Percentiles rank a stretch among this genome's conserved stretches.
phyloP scores from a whole-genome alignment of 345 rosid species.

The Ceriops tagal region DNA sequence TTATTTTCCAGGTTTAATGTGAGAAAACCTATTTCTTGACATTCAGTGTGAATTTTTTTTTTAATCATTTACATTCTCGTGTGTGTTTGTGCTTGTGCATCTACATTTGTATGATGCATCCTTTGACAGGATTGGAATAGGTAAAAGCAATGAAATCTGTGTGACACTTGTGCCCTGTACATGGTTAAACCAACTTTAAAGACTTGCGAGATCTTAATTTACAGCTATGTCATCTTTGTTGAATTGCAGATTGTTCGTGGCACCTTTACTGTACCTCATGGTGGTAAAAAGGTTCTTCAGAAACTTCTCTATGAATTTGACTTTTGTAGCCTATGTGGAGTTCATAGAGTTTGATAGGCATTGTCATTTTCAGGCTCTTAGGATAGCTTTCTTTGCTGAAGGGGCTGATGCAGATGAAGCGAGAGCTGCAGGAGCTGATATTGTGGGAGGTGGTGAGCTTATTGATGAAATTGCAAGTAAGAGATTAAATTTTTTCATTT shows the following conservation, averaged over 20 bases:
- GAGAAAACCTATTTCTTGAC: too few species aligned
- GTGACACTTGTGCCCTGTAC: neutral
- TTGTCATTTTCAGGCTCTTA: constrained; percentile 62
- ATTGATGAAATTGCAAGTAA: constrained; percentile 79
- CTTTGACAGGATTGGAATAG: neutral
- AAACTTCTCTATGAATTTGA: constrained; percentile 6
- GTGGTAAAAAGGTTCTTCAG: constrained; percentile 67
- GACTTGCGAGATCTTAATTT: neutral
- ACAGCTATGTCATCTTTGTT: constrained; percentile 7
- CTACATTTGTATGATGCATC: neutral
- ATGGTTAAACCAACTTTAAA: neutral
- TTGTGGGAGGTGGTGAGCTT: constrained; percentile 86
- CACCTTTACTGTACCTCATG: constrained; percentile 77
- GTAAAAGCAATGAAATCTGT: neutral
- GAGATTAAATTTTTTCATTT: constrained; percentile 5
- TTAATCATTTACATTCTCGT: too few species aligned
- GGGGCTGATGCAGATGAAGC: constrained; percentile 97
- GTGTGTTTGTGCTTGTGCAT: too few species aligned
- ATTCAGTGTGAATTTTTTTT: too few species aligned
- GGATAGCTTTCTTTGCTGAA: constrained; percentile 87
- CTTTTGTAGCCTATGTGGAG: neutral
- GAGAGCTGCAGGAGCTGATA: constrained; percentile 92
- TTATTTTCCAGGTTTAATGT: too few species aligned
- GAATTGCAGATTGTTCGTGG: constrained; percentile 86
- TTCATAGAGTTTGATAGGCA: neutral